These are phyloP conservation scores for Zymoseptoria ardabiliae DNA, from an alignment of 2,329 filamentous ascomycete genomes.

Conservation along the genomic window DNA sequence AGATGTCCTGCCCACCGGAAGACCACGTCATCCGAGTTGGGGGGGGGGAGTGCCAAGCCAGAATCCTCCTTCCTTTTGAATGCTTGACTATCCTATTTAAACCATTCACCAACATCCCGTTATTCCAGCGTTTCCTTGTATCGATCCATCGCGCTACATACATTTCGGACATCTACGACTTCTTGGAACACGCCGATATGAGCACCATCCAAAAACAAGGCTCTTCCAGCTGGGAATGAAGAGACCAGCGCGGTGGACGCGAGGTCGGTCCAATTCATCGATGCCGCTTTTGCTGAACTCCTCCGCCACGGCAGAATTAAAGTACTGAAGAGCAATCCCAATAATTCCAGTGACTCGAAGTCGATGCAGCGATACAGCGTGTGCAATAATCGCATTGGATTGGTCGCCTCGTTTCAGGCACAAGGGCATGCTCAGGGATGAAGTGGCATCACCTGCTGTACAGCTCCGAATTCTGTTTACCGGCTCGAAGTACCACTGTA, in stretches of 20 bases:
- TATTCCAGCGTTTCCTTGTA: too few species aligned
- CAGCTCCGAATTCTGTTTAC: too few species aligned
- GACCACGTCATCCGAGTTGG: neutral
- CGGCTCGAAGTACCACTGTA: too few species aligned
- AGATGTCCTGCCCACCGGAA: too few species aligned
- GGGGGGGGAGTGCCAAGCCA: neutral
- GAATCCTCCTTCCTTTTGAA: neutral
- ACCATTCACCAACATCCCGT: neutral
- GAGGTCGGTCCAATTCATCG: slow-evolving; percentile 50
- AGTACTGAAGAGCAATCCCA: too few species aligned
- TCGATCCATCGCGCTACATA: too few species aligned
- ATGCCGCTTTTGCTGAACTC: slow-evolving; percentile 49
- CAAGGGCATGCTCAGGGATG: too few species aligned
- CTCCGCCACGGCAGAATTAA: slow-evolving; percentile 42
- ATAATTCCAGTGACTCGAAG: too few species aligned
- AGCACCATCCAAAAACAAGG: slow-evolving; percentile 40
- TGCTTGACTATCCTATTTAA: neutral
- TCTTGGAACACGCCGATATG: slow-evolving; percentile 47
- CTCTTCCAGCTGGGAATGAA: slow-evolving; percentile 49
- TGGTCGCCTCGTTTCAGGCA: too few species aligned
- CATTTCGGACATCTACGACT: slow-evolving; percentile 42
- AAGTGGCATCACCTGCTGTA: too few species aligned
- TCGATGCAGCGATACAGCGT: too few species aligned
- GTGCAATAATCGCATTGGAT: too few species aligned
- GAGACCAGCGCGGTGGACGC: slow-evolving; percentile 39